Evolutionary conservation across 345 rosid species (phyloP), one percentile per base, ranked within the genome.

Genomic region (Corymbia maculata): DNA sequence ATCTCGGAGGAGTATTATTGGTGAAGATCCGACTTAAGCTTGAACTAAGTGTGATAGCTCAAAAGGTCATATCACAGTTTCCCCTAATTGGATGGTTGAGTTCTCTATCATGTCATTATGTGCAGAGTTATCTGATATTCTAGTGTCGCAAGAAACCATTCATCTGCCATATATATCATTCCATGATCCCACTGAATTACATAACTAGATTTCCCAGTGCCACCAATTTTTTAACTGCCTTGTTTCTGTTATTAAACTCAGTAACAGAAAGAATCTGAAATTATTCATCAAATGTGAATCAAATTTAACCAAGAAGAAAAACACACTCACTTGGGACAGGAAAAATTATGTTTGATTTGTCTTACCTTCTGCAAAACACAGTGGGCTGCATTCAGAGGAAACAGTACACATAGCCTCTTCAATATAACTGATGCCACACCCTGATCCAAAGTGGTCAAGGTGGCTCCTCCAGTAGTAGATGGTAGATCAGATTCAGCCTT

Each of bases 351-450:
- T 75, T 75, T 0, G 2, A 12, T 12, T 16, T 47, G 50, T 53
- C 86, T 87, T 92, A 97, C 98, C 97, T 94, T 94, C 88, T 86
- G 93, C 42, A 90, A 93, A 87, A 93, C 86, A 85, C 91, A 91
- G 91, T 91, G 89, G 44, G 88, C 85, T 79, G 91, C 92, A 92
- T 92, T 88, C 86, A 94, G 93, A 44, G 99, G 99, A 90, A 97
- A 97, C 21, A 89, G 88, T 55, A 89, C 91, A 79, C 96, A 89
- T 57, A 98, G 91, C 90, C 94, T 95, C 95, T 92, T 97, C 68
- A 87, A 86, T 89, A 96, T 61, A 85, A 90, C 42, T 61, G 94
- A 92, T 87, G 93, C 91, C 85, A 93, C 90, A 86, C 91, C 89
- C 66, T 92, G 92, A 89, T 95, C 94, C 94, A 91, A 92, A 61